Base-by-base conservation (phyloP, 306 rosid species). In the Gastrolobium villosum region DNA sequence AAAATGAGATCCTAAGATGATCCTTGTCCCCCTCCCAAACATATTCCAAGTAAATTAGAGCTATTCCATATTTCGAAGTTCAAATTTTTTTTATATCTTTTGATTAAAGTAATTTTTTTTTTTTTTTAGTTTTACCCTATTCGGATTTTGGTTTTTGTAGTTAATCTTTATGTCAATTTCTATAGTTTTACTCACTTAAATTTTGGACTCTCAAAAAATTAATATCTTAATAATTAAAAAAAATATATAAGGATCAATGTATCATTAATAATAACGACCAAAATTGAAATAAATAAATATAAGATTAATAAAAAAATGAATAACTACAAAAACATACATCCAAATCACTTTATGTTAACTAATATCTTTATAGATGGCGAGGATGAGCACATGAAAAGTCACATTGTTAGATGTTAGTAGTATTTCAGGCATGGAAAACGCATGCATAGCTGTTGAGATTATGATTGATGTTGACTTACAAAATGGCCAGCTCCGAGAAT, bases 401-500 rank as follows among this genome's bases (percentile, higher is more conserved):
- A 64, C n/a, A 41, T 3, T 31, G 63, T 71, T 40, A 34, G 31
- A 76, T 52, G 43, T 31, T 20, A 52, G 15, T 61, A 14, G 28
- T 8, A 79, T 45, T 70, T 26, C 2, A 13, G 48, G 48, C n/a
- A 56, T 34, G 74, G 66, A 65, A 71, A 80, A 72, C 5, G 11
- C 20, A 46, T 39, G 73, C 26, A 46, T 41, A 71, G 63, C 50
- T 70, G 73, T 37, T 46, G 66, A 52, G 45, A 50, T 59, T 31
- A 40, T 11, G 61, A 41, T 52, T 70, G 73, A 50, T 73, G 76
- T 54, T 59, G 85, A 88, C 99, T 95, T 90, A 95, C 99, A 82
- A 87, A 91, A 66, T 95, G 99, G 57, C 99, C 99, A 15, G 99
- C 99, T 75, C 92, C 87, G 62, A 95, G 99, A 79, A 95, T 93